Evolutionary conservation across 345 rosid genomes (phyloP).

Genomic region (Eucalyptus pumila): DNA sequence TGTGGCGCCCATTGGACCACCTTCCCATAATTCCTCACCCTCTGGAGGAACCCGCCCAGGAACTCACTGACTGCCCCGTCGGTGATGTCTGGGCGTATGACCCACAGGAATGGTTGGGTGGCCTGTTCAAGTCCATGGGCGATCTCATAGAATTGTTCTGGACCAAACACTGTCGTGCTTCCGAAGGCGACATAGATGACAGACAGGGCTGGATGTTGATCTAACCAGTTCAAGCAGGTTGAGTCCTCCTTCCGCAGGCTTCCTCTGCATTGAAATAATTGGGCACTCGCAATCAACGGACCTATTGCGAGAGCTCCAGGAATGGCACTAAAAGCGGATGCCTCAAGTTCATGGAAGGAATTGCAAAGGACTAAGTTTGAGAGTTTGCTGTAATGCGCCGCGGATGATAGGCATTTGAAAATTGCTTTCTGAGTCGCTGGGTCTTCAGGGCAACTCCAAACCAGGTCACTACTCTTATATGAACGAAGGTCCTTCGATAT

Average conservation of each 20-base stretch:
- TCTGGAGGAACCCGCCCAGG: not conserved
- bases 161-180: slow-evolving; percentile 1
- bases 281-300: not conserved
- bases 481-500: not conserved
- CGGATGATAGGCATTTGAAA: not conserved
- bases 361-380: slow-evolving; percentile 4
- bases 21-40: not conserved
- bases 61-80: not conserved
- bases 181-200: slow-evolving; percentile 48
- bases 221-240: slow-evolving; percentile 30
- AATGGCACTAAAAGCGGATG: not conserved
- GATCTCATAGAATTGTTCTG: slow-evolving; percentile 21
- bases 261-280: not conserved
- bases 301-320: slow-evolving; percentile 14
- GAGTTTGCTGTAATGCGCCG: not conserved
- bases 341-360: not conserved
- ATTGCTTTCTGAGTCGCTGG: not conserved
- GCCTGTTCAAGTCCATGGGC: slow-evolving; percentile 17
- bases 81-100: not conserved
- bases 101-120: slow-evolving; percentile 19
- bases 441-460: not conserved
- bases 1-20: slow-evolving; percentile 14
- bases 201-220: slow-evolving; percentile 9
- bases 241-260: slow-evolving; percentile 14
- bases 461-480: not conserved